These are phyloP conservation scores for Haematococcus lacustris DNA, from an alignment of 139 green algal species.

Conservation along the genomic window DNA sequence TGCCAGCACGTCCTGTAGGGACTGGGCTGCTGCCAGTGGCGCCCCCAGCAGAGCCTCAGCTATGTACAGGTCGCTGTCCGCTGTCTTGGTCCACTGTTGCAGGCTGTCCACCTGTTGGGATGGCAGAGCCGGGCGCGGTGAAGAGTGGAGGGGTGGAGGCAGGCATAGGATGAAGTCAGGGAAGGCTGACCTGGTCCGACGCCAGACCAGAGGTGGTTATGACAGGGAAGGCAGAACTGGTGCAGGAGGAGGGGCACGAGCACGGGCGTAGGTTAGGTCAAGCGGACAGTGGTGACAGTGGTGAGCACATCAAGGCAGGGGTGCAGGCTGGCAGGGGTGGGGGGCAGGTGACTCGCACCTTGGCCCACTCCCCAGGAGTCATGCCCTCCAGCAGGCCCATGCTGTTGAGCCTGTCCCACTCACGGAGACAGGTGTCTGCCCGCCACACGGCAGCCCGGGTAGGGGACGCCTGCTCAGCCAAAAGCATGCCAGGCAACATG, in stretches of 20 bases:
- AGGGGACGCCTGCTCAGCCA: conserved; percentile 21
- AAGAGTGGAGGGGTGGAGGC: too few species aligned
- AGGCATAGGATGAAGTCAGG: too few species aligned
- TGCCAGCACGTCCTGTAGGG: conserved; percentile 37
- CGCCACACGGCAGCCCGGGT: conserved; percentile 47
- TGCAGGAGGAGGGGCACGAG: too few species aligned
- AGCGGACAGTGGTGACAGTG: too few species aligned
- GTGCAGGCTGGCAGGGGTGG: too few species aligned
- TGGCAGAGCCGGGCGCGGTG: neutral
- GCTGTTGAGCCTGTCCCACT: conserved; percentile 54
- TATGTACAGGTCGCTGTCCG: conserved; percentile 57
- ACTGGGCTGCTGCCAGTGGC: conserved; percentile 36
- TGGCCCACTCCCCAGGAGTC: conserved; percentile 7
- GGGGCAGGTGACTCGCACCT: too few species aligned
- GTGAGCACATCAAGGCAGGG: too few species aligned
- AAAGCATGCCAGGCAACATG: too few species aligned
- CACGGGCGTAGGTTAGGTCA: too few species aligned
- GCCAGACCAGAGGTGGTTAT: too few species aligned
- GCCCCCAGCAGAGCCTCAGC: conserved; percentile 55
- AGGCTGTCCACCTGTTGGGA: conserved; percentile 42
- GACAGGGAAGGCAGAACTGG: too few species aligned
- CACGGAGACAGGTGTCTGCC: conserved; percentile 57
- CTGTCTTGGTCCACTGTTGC: conserved; percentile 48
- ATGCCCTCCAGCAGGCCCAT: conserved; percentile 27
- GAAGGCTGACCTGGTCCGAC: too few species aligned